Percentiles rank a stretch among this genome's conserved stretches.
These are phyloP conservation scores for Alternaria infectoria DNA, from an alignment of 2,329 filamentous ascomycete species.

Conservation along the genomic window DNA sequence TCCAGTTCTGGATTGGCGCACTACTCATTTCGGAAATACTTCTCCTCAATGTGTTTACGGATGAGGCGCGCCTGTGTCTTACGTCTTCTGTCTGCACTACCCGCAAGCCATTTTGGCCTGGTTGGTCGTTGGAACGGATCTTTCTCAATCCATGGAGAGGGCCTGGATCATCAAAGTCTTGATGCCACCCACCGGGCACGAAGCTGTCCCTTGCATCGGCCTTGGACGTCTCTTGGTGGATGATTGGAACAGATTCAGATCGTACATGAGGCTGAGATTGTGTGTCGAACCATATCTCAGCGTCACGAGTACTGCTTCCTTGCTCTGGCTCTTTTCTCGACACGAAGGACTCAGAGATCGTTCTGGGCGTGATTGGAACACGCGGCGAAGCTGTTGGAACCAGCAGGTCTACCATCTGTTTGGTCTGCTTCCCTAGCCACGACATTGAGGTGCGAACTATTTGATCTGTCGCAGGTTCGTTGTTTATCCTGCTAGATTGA, in stretches of 20 bases:
- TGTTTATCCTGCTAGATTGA: background rate
- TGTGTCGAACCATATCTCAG: no score
- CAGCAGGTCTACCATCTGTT: background rate
- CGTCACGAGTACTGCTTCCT: no score
- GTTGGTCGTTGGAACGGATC: background rate
- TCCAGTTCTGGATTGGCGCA: background rate
- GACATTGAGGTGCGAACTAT: background rate
- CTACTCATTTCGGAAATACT: background rate
- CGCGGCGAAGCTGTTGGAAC: background rate
- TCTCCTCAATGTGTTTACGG: background rate
- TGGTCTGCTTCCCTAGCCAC: background rate
- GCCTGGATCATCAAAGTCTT: background rate
- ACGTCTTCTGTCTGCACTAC: background rate
- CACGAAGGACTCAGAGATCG: background rate
- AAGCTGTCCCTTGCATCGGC: background rate
- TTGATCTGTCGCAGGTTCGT: background rate
- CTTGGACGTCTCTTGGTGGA: background rate
- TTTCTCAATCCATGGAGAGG: background rate
- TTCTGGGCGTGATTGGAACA: background rate
- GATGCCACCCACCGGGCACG: background rate
- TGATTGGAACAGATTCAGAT: background rate
- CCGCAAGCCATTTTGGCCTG: background rate
- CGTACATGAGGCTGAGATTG: no score
- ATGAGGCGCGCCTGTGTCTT: background rate
- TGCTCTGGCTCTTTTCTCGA: no score